phyloP scores from a whole-genome alignment of 352 stramenopile genomes.

The Phytophthora cactorum region DNA sequence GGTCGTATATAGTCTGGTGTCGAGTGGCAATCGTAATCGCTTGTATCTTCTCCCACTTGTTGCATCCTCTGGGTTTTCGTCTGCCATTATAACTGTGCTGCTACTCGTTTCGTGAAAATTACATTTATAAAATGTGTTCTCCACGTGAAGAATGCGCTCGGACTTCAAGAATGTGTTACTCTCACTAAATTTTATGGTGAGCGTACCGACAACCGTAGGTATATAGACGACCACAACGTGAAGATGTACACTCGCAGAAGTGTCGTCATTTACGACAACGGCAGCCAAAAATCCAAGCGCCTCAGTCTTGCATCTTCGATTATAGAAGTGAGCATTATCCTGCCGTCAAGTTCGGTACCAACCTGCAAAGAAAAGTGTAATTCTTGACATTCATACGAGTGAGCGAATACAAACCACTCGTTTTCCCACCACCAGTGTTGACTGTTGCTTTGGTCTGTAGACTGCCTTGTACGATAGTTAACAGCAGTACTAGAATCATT shows the following conservation, averaged over 20 bases:
- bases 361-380: slow-evolving; percentile 18
- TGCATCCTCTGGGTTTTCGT: background rate
- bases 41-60: background rate
- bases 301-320: slow-evolving; percentile 19
- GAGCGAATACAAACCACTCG: slow-evolving; percentile 32
- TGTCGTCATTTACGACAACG: slow-evolving; percentile 2
- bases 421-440: slow-evolving; percentile 37
- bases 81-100: background rate
- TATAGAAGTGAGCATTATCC: slow-evolving; percentile 7
- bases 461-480: slow-evolving; percentile 23
- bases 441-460: slow-evolving; percentile 7
- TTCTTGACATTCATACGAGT: slow-evolving; percentile 2
- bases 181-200: slow-evolving; percentile 28
- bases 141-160: slow-evolving; percentile 15
- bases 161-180: slow-evolving; percentile 17
- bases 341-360: slow-evolving; percentile 5
- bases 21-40: slow-evolving; percentile 17
- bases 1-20: slow-evolving; percentile 8
- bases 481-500: background rate
- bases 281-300: slow-evolving; percentile 22
- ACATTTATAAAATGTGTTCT: slow-evolving; percentile 36
- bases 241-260: slow-evolving; percentile 16
- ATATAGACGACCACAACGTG: slow-evolving; percentile 28
- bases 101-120: slow-evolving; percentile 10
- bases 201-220: slow-evolving; percentile 21